These are phyloP conservation scores for Aurantiochytrium sp. DNA, from an alignment of 108 stramenopile species.

Conservation along the genomic window DNA sequence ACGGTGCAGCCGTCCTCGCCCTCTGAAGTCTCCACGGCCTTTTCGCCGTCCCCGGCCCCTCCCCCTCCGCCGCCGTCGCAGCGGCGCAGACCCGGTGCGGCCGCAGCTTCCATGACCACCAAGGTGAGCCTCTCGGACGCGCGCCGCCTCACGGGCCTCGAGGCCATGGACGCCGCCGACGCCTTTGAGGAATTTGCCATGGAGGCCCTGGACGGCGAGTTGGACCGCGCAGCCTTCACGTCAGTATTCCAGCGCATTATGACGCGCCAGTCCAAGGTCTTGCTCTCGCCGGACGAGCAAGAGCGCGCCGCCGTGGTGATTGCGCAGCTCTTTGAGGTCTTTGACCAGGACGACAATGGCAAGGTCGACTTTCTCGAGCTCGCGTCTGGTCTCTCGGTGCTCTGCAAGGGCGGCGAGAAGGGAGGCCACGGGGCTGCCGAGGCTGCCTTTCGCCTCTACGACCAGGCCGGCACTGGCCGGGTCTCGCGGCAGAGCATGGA, in stretches of 20 bases:
- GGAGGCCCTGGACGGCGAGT: not conserved
- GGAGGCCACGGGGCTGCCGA: constrained; percentile 41
- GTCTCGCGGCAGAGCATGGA: constrained; percentile 24
- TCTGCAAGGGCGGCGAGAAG: constrained; percentile 32
- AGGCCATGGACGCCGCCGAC: not conserved
- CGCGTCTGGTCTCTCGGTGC: constrained; percentile 34
- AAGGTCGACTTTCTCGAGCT: constrained; percentile 33
- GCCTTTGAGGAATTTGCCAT: constrained; percentile 33
- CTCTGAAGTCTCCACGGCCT: not conserved
- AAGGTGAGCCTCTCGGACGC: not conserved
- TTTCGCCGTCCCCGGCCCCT: not conserved
- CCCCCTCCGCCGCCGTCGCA: not conserved
- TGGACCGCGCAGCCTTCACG: not conserved
- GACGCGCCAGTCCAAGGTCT: not conserved
- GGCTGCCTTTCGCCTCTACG: constrained; percentile 40
- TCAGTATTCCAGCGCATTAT: not conserved
- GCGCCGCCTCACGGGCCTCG: constrained; percentile 23
- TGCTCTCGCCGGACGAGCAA: not conserved
- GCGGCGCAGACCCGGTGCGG: too few species aligned
- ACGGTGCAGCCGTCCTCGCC: not conserved
- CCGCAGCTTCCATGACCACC: too few species aligned
- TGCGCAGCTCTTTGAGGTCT: constrained; percentile 17
- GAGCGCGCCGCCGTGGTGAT: not conserved
- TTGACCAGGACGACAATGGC: constrained; percentile 2
- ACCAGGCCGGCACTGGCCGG: not conserved